Conservation (phyloP, 2,329 filamentous ascomycete genomes). For the Penicillium sp. region DNA sequence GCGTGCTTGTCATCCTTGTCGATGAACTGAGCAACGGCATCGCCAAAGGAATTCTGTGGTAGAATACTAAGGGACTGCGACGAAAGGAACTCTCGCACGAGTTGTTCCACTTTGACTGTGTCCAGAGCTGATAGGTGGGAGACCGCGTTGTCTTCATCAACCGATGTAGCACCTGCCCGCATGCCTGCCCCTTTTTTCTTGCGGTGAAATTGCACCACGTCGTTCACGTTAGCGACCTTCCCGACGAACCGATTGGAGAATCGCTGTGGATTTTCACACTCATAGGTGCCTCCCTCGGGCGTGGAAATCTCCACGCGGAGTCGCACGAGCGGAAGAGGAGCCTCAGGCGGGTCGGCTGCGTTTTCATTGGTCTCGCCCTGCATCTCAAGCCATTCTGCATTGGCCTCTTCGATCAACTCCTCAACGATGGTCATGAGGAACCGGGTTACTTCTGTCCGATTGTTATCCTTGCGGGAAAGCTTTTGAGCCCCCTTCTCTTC, state of each 20-base stretch:
- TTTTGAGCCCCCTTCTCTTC: constrained; percentile 76
- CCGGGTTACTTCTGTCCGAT: constrained; percentile 76
- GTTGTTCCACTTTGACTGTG: constrained; percentile 80
- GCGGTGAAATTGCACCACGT: constrained; percentile 89
- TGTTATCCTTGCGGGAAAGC: constrained; percentile 78
- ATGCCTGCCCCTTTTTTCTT: constrained; percentile 69
- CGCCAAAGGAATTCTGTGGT: constrained; percentile 87
- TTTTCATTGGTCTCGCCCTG: constrained; percentile 59
- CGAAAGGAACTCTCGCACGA: constrained; percentile 84
- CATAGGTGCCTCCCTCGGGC: constrained; percentile 80
- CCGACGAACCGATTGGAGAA: constrained; percentile 91
- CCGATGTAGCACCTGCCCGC: constrained; percentile 56
- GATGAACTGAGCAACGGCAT: constrained; percentile 90
- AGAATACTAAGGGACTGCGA: constrained; percentile 90
- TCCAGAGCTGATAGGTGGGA: constrained; percentile 65
- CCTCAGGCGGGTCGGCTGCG: constrained; percentile 54
- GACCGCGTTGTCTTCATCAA: constrained; percentile 62
- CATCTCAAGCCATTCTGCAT: constrained; percentile 75
- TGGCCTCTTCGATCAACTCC: constrained; percentile 83
- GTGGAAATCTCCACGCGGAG: constrained; percentile 89
- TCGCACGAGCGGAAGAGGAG: constrained; percentile 80
- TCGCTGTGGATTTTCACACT: constrained; percentile 91
- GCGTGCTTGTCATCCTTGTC: constrained; percentile 94
- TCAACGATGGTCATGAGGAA: constrained; percentile 78
- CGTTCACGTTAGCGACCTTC: constrained; percentile 90